Evolutionary conservation across 768 basidiomycete genomes (phyloP).

Genomic region (Obba rivulosa): DNA sequence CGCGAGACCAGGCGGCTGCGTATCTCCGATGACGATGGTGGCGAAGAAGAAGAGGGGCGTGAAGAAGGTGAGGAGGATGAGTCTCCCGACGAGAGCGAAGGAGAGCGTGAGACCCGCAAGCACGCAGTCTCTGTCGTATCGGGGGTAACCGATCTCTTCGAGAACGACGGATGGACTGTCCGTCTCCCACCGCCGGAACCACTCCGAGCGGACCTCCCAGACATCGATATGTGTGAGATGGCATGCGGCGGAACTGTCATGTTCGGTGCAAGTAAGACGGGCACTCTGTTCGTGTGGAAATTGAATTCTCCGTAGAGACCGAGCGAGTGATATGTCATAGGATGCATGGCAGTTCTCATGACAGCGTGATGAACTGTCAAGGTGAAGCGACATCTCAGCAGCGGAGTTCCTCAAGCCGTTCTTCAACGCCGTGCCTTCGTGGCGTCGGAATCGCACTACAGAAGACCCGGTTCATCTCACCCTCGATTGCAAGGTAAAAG

Average conservation of each 20-base stretch:
- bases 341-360: too few species aligned
- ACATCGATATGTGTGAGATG: conserved; percentile 18
- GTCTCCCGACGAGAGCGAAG: neutral
- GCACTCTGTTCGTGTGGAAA: conserved; percentile 18
- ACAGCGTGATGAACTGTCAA: too few species aligned
- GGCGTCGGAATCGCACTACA: too few species aligned
- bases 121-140: neutral
- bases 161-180: conserved; percentile 18
- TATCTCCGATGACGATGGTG: neutral
- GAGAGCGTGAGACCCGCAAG: neutral
- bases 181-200: conserved; percentile 11
- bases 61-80: neutral
- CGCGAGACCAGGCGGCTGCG: conserved; percentile 1
- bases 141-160: conserved; percentile 10
- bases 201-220: conserved; percentile 3
- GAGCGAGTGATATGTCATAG: too few species aligned
- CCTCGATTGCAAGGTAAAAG: too few species aligned
- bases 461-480: too few species aligned
- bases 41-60: neutral
- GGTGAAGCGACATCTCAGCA: too few species aligned
- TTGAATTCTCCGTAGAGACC: conserved; percentile 2
- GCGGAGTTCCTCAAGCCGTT: too few species aligned
- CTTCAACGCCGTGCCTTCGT: too few species aligned
- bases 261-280: conserved; percentile 13
- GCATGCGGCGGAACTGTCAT: conserved; percentile 16